Base-by-base conservation (phyloP, 768 basidiomycete genomes). In the Sarcodon aspratus region DNA sequence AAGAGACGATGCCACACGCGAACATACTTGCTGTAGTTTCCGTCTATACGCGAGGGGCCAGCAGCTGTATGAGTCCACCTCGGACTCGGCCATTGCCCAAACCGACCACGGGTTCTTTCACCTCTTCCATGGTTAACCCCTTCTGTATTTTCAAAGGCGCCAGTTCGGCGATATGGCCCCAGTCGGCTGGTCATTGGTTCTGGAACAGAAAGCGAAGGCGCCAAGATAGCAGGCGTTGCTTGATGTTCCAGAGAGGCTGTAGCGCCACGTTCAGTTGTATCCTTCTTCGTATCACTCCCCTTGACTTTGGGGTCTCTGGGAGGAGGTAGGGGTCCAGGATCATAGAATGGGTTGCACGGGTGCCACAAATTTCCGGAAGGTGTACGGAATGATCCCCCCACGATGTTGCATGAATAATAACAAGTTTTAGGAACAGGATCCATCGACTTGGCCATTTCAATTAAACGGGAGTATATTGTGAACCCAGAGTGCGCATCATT, bases 401-500 rank as follows among this genome's bases (percentile, higher is more conserved):
- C 56, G 35, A 68, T 54, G 55, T 80, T 72, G 57, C 87, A 86
- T 8, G 72, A 70, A 59, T 79, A 88, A 56, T 67, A 85, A 8
- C 57, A 57, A 18, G 57, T 47, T 12, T 51, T 54, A 0, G 68
- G 69, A 5, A 59, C 33, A 43, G 70, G 61, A 1, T 69, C 66
- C 49, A 68, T 63, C 6, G 56, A 46, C 31, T 57, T 51, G 13
- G 70, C 62, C 71, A 85, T 74, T 7, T 49, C 51, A 6, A 60
- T 48, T 8, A 89, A 66, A 33, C 61, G 68, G 32, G 55, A 61
- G 60, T 78, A 80, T 18, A 88, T 53, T 1, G 63, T 53, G 53
- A 76, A 76, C 10, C 78, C 82, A 3, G 83, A 74, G 57, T 82
- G 77, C 1, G 80, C 79, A 55, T 90, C 87, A 57, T 84, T 82